A percentile compares a stretch with the other conserved stretches of the same genome.
Evolutionary conservation across 164 flowering plant species (phyloP).

Genomic region (Santalum album): DNA sequence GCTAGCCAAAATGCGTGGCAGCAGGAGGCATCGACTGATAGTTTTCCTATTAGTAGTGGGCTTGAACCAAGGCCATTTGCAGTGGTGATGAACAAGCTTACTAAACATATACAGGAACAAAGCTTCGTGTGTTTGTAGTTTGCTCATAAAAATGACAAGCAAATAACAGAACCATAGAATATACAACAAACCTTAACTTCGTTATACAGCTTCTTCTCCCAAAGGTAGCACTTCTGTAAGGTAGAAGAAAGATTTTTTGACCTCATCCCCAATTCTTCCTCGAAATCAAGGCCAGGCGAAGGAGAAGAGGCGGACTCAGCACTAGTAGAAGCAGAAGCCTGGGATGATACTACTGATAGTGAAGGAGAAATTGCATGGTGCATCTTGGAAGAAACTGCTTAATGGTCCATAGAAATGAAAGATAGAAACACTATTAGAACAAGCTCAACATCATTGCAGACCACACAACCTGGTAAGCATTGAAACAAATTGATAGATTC

Average conservation of each 20-base stretch:
- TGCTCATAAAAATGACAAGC: neutral
- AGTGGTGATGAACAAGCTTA: too few species aligned
- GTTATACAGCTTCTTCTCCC: slow-evolving; percentile 92
- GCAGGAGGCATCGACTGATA: too few species aligned
- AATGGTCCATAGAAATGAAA: neutral
- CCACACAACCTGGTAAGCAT: too few species aligned
- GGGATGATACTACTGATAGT: slow-evolving; percentile 41
- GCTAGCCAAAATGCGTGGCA: too few species aligned
- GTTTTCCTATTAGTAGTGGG: too few species aligned
- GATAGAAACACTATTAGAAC: neutral
- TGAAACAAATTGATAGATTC: too few species aligned
- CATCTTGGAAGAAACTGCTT: slow-evolving; percentile 75
- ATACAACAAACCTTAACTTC: slow-evolving; percentile 79
- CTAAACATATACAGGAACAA: too few species aligned
- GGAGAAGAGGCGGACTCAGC: slow-evolving; percentile 29
- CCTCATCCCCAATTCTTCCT: slow-evolving; percentile 36
- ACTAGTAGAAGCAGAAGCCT: slow-evolving; percentile 46
- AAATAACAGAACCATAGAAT: slow-evolving; percentile 1
- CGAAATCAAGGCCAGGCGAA: slow-evolving; percentile 27
- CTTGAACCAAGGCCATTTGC: too few species aligned
- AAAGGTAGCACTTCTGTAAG: slow-evolving; percentile 66
- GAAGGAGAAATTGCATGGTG: slow-evolving; percentile 62
- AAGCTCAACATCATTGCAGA: neutral
- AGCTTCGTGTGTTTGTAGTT: too few species aligned
- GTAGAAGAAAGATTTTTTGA: slow-evolving; percentile 64